These are phyloP conservation scores for Penicillium corylophilum DNA, from an alignment of 2,329 filamentous ascomycete genomes.

Conservation along the genomic window DNA sequence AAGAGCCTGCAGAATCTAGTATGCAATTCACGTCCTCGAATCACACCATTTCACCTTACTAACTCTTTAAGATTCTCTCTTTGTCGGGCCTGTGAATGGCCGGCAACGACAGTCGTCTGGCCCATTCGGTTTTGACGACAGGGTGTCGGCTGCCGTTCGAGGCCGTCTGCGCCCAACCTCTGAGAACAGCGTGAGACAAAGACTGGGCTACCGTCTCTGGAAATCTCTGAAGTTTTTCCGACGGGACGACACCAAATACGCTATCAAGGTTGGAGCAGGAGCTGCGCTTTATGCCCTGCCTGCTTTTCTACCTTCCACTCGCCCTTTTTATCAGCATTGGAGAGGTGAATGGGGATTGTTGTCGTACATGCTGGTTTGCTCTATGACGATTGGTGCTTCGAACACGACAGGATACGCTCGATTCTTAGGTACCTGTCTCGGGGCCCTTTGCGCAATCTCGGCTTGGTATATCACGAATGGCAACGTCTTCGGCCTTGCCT, in stretches of 20 bases:
- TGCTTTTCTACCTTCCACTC: conserved; percentile 75
- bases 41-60: not conserved
- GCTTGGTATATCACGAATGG: conserved; percentile 76
- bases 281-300: conserved; percentile 86
- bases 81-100: not conserved
- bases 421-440: conserved; percentile 81
- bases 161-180: conserved; percentile 1
- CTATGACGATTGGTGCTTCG: conserved; percentile 93
- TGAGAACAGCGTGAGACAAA: conserved; percentile 22
- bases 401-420: conserved; percentile 89
- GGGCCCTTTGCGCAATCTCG: conserved; percentile 70
- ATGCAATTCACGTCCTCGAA: conserved; percentile 3
- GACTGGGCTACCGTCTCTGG: conserved; percentile 41
- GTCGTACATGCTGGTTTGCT: conserved; percentile 97
- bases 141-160: conserved; percentile 4
- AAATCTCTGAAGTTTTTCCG: conserved; percentile 55
- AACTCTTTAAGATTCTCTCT: not conserved
- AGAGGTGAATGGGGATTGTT: conserved; percentile 94
- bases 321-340: conserved; percentile 82
- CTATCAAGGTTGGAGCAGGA: conserved; percentile 88
- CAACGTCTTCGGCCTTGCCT: conserved; percentile 71
- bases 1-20: conserved; percentile 12
- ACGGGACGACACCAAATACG: conserved; percentile 71
- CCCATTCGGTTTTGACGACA: conserved; percentile 8
- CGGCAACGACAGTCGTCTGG: conserved; percentile 8